phyloP scores from a whole-genome alignment of 352 stramenopile genomes.

The Heterotrichella gracilis region DNA sequence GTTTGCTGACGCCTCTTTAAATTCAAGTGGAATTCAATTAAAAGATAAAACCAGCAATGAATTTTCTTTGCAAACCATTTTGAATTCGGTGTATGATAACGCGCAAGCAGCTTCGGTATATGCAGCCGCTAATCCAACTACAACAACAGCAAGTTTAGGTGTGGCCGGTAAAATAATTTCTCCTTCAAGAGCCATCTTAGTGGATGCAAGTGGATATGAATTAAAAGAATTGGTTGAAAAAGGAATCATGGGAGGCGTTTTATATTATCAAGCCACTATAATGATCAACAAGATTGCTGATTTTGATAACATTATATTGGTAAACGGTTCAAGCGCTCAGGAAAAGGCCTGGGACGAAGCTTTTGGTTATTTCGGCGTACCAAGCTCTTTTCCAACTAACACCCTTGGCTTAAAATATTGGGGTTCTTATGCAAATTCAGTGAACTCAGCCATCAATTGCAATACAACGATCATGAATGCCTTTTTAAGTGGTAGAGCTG shows the following conservation, averaged over 20 bases:
- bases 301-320: not conserved
- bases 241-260: not conserved
- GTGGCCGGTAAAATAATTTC: not conserved
- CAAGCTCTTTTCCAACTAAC: not conserved
- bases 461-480: not conserved
- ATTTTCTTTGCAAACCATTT: not conserved
- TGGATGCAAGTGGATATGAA: not conserved
- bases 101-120: not conserved
- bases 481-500: not conserved
- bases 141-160: not conserved
- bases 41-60: not conserved
- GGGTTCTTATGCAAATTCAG: not conserved
- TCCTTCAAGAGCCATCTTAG: not conserved
- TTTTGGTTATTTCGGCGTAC: constrained; percentile 3
- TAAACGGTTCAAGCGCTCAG: not conserved
- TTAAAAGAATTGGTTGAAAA: not conserved
- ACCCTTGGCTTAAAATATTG: not conserved
- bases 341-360: not conserved
- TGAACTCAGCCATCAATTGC: not conserved
- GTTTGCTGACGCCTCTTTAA: not conserved
- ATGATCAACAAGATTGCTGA: not conserved
- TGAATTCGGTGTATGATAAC: not conserved
- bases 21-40: not conserved
- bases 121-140: not conserved
- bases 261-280: not conserved